Evolutionary conservation across 2,329 filamentous ascomycete genomes (phyloP).

Genomic region (Dactylellina cionopaga): DNA sequence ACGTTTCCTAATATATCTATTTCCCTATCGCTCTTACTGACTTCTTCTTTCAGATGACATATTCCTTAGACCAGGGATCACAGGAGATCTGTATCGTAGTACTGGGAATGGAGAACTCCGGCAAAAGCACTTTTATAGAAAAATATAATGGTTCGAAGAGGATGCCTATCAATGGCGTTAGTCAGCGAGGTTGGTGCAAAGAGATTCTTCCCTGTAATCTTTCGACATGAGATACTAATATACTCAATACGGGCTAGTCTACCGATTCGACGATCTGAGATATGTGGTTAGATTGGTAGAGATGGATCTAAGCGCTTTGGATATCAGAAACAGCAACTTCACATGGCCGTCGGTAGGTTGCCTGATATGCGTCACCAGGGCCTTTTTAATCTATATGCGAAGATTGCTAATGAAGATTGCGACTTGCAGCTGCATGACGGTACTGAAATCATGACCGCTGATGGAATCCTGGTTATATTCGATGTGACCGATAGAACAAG

Average conservation of each 20-base stretch:
- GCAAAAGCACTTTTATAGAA: conserved; percentile 76
- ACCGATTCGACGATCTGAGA: conserved; percentile 45
- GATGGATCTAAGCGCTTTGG: conserved; percentile 73
- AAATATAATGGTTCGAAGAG: conserved; percentile 58
- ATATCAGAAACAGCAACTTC: conserved; percentile 68
- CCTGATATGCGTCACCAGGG: conserved; percentile 49
- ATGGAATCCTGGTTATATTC: conserved; percentile 86
- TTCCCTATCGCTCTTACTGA: not conserved
- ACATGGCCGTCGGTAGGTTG: conserved; percentile 61
- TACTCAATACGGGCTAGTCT: conserved; percentile 15
- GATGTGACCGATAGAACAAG: conserved; percentile 83
- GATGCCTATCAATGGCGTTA: conserved; percentile 51
- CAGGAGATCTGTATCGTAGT: conserved; percentile 66
- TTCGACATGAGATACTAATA: conserved; percentile 6
- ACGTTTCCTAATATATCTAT: not conserved
- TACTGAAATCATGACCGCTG: conserved; percentile 65
- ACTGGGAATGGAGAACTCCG: conserved; percentile 73
- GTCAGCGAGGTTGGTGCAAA: conserved; percentile 37
- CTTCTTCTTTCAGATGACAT: conserved; percentile 37
- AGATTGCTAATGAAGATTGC: conserved; percentile 59
- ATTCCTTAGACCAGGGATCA: conserved; percentile 47
- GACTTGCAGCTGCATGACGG: conserved; percentile 46
- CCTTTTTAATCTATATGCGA: conserved; percentile 16
- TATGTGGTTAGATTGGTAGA: conserved; percentile 70
- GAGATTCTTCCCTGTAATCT: not conserved